Percentiles rank a stretch among this genome's conserved stretches.
Conservation (phyloP, 106 monocot species). For the Vanilla planifolia region DNA sequence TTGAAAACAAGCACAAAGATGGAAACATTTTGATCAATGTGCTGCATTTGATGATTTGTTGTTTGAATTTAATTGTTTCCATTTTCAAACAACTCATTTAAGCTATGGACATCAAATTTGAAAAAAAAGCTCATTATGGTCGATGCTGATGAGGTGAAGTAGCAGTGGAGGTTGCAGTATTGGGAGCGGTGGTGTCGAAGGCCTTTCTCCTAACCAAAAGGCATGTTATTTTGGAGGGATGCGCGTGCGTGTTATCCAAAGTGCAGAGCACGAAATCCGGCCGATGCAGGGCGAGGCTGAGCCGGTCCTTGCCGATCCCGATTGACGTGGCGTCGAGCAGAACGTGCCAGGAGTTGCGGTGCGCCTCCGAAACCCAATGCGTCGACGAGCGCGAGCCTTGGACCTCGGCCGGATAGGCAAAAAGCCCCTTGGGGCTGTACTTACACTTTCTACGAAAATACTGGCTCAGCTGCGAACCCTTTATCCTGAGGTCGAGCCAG, state of each 20-base stretch:
- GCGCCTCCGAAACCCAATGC: constrained; percentile 74
- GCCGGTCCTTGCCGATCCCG: constrained; percentile 36
- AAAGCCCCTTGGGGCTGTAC: constrained; percentile 55
- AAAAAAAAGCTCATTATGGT: no score
- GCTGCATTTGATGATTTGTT: no score
- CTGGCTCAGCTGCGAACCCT: constrained; percentile 66
- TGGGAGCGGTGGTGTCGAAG: constrained; percentile 24
- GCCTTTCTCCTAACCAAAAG: constrained; percentile 44
- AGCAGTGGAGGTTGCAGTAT: no score
- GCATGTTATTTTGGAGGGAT: constrained; percentile 43
- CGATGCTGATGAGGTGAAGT: no score
- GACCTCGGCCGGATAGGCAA: constrained; percentile 43
- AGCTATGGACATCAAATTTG: no score
- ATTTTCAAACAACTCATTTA: no score
- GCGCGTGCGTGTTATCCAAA: constrained; percentile 27
- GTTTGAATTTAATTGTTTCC: no score
- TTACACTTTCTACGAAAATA: constrained; percentile 64
- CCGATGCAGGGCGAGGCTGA: constrained; percentile 43
- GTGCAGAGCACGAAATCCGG: constrained; percentile 53
- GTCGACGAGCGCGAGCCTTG: constrained; percentile 32
- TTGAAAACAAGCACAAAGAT: no score
- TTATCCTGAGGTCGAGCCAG: constrained; percentile 66
- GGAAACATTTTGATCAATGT: no score
- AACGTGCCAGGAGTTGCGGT: constrained; percentile 63
- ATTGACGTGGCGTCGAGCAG: constrained; percentile 36